These are phyloP conservation scores for Aquanectria penicillioides DNA, from an alignment of 2,329 filamentous ascomycete genomes.

Conservation along the genomic window DNA sequence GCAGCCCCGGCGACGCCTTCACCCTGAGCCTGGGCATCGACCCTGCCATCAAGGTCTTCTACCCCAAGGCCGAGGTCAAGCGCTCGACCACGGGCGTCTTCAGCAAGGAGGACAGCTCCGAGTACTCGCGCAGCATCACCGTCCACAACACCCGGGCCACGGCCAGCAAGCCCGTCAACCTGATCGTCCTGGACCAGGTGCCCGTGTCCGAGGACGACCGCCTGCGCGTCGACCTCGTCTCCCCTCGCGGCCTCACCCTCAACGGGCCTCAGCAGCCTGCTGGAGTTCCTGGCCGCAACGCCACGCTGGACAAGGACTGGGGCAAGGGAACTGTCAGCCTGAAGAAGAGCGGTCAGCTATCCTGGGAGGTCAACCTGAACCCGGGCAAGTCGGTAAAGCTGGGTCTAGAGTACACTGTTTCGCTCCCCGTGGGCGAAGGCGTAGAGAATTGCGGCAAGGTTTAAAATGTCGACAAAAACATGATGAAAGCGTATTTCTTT, in stretches of 20 bases:
- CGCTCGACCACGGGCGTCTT: constrained; percentile 63
- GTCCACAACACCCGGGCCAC: constrained; percentile 61
- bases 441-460: constrained; percentile 32
- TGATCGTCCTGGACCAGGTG: constrained; percentile 68
- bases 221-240: constrained; percentile 60
- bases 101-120: constrained; percentile 60
- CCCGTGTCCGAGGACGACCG: constrained; percentile 70
- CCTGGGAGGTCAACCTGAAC: constrained; percentile 68
- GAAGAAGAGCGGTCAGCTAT: constrained; percentile 66
- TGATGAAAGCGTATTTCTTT: not conserved
- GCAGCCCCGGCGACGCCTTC: constrained; percentile 64
- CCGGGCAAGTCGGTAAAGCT: constrained; percentile 67
- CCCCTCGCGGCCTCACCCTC: constrained; percentile 57
- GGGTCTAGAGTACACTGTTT: constrained; percentile 69
- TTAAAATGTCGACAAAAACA: not conserved
- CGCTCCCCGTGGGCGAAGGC: constrained; percentile 61
- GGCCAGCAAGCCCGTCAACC: constrained; percentile 50
- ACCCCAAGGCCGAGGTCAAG: constrained; percentile 65
- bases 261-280: constrained; percentile 51
- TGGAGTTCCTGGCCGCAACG: constrained; percentile 45
- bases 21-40: constrained; percentile 68
- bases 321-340: constrained; percentile 63
- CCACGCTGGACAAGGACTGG: constrained; percentile 54
- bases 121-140: constrained; percentile 60
- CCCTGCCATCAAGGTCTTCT: constrained; percentile 64